Percentiles rank a stretch among this genome's conserved stretches.
These are phyloP conservation scores for Loxodes magnus DNA, from an alignment of 73 alveolate species.

Conservation along the genomic window DNA sequence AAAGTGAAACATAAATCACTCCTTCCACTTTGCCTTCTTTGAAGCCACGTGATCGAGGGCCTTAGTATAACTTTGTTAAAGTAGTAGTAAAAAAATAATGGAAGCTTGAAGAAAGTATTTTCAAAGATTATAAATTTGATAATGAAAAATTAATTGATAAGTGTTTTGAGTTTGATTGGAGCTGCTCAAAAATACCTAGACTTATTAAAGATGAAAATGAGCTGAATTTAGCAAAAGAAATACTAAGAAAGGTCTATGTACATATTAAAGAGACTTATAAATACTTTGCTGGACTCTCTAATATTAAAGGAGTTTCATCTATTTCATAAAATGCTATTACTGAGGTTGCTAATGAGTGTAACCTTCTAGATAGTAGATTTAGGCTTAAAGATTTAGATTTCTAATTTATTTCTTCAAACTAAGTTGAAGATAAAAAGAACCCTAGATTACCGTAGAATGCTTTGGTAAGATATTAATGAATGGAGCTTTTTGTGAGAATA, in stretches of 20 bases:
- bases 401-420: too few relatives aligned
- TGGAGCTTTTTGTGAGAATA: too few relatives aligned
- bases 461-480: too few relatives aligned
- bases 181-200: conserved; percentile 27
- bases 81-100: conserved; percentile 21
- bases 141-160: conserved; percentile 37
- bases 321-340: conserved; percentile 3
- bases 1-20: too few relatives aligned
- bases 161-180: conserved; percentile 87
- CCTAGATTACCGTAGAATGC: too few relatives aligned
- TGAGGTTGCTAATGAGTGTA: conserved; percentile 3
- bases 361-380: conserved; percentile 6
- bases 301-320: background rate
- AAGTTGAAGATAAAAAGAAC: too few relatives aligned
- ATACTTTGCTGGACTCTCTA: background rate
- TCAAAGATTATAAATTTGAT: conserved; percentile 45
- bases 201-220: conserved; percentile 21
- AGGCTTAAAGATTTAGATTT: too few relatives aligned
- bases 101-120: conserved; percentile 38
- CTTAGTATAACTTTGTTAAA: background rate
- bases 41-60: conserved; percentile 6
- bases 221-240: background rate
- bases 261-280: conserved; percentile 2
- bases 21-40: too few relatives aligned
- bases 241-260: background rate